These are phyloP conservation scores for Fonsecaea multimorphosa DNA, from an alignment of 2,329 filamentous ascomycete genomes.

Conservation along the genomic window DNA sequence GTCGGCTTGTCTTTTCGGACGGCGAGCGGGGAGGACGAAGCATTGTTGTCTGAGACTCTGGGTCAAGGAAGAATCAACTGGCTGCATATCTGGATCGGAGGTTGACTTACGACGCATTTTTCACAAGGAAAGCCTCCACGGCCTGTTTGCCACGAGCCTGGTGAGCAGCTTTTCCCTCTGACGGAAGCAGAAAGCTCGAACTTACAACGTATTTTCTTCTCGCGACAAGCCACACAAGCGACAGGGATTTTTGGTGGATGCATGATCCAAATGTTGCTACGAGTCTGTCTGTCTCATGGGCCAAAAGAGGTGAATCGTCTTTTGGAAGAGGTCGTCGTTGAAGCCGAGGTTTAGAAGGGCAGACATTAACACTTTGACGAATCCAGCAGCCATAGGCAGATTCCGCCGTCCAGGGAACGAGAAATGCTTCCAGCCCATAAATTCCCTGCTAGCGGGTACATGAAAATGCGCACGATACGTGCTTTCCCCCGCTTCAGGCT, in stretches of 20 bases:
- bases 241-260: background rate
- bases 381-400: too few relatives aligned
- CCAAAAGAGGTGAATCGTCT: too few relatives aligned
- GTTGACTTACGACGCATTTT: conserved; percentile 11
- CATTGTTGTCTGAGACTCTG: background rate
- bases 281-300: too few relatives aligned
- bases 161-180: background rate
- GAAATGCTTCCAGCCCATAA: too few relatives aligned
- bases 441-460: too few relatives aligned
- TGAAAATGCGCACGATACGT: too few relatives aligned
- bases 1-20: background rate
- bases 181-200: background rate
- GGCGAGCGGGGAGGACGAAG: background rate
- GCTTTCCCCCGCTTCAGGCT: too few relatives aligned
- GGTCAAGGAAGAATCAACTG: background rate
- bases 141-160: background rate
- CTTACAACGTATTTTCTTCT: conserved; percentile 8
- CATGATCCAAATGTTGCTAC: background rate
- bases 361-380: too few relatives aligned
- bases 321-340: too few relatives aligned
- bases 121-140: conserved; percentile 5
- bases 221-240: conserved; percentile 2
- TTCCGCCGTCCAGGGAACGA: too few relatives aligned
- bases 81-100: background rate
- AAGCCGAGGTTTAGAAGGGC: too few relatives aligned